Evolutionary conservation across 1,284 basidiomycete species (phyloP), one percentile per base, ranked within the genome.

Genomic region (Heimioporus punctisporus): DNA sequence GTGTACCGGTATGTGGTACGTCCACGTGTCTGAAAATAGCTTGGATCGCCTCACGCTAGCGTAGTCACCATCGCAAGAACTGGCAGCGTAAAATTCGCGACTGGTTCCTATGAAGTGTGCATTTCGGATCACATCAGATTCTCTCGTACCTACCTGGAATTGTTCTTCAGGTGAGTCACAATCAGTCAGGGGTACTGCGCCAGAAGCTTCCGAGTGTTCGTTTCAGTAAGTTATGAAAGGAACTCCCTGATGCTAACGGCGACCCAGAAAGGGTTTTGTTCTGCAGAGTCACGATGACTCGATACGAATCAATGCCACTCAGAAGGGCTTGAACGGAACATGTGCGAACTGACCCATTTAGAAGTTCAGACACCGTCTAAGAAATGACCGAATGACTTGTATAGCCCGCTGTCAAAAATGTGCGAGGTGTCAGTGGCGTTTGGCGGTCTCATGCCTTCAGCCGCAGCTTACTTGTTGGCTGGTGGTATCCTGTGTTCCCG

Each of bases 401-500:
- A 85, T 7, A 67, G 58, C 9, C 74, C 74, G 26, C 67, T 65
- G n/a, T n/a, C n/a, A n/a, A n/a, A n/a, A n/a, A n/a, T n/a, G 43
- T 40, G 17, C 48, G 48, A 51, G 40, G 21, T n/a, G n/a, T n/a
- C n/a, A n/a, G 26, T 31, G 24, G 42, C 39, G 19, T 30, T 30
- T 24, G 7, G 24, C 24, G 4, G 10, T 28, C 4, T n/a, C 47
- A 46, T 40, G 31, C 11, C 21, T n/a, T 25, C 8, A 26, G 15
- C n/a, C n/a, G 46, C 39, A 4, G 47, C 58, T 56, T 24, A 60
- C 51, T 51, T 57, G 24, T 41, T 21, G 23, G 37, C 46, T 47
- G 63, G 63, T 26, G 56, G 76, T 72, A 60, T 87, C 84, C 59
- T 85, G 83, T n/a, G 83, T 82, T 31, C 72, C 73, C 1, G 80